These are phyloP conservation scores for Elasticomyces elasticus DNA, from an alignment of 495 filamentous ascomycete genomes.

Conservation along the genomic window DNA sequence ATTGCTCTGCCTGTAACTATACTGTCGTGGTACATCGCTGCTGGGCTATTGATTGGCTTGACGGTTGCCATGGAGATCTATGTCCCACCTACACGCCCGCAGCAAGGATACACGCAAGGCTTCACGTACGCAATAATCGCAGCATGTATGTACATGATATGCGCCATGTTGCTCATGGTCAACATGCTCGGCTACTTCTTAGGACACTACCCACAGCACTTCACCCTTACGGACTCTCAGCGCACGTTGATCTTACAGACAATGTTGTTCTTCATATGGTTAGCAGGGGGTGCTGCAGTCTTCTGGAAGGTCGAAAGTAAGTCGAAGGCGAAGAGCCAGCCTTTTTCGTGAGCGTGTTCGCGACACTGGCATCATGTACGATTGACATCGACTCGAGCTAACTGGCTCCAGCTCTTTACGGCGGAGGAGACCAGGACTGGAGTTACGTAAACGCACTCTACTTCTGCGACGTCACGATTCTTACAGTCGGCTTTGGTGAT, in stretches of 20 bases:
- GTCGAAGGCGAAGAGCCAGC: too few species aligned
- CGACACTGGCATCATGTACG: too few species aligned
- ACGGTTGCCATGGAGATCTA: slow-evolving; percentile 52
- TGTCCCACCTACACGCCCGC: slow-evolving; percentile 45
- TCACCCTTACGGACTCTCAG: slow-evolving; percentile 63
- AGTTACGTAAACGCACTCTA: slow-evolving; percentile 50
- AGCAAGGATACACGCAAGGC: slow-evolving; percentile 59
- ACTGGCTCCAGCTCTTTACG: too few species aligned
- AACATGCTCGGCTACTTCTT: slow-evolving; percentile 73
- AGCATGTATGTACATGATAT: slow-evolving; percentile 53
- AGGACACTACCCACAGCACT: slow-evolving; percentile 68
- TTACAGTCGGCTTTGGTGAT: slow-evolving; percentile 60
- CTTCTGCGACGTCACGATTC: slow-evolving; percentile 55
- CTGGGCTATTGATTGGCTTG: slow-evolving; percentile 52
- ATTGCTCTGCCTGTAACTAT: slow-evolving; percentile 61
- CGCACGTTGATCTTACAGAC: slow-evolving; percentile 57
- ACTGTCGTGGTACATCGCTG: slow-evolving; percentile 56
- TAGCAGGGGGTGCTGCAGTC: slow-evolving; percentile 49
- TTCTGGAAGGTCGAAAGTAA: slow-evolving; percentile 41
- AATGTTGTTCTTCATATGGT: slow-evolving; percentile 52
- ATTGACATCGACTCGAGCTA: too few species aligned
- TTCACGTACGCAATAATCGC: slow-evolving; percentile 72
- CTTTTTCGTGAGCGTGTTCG: too few species aligned
- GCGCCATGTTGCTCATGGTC: slow-evolving; percentile 54
- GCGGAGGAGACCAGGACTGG: slow-evolving; percentile 17